Evolutionary conservation across 2,329 filamentous ascomycete genomes (phyloP).

Genomic region (Fusarium albidum): DNA sequence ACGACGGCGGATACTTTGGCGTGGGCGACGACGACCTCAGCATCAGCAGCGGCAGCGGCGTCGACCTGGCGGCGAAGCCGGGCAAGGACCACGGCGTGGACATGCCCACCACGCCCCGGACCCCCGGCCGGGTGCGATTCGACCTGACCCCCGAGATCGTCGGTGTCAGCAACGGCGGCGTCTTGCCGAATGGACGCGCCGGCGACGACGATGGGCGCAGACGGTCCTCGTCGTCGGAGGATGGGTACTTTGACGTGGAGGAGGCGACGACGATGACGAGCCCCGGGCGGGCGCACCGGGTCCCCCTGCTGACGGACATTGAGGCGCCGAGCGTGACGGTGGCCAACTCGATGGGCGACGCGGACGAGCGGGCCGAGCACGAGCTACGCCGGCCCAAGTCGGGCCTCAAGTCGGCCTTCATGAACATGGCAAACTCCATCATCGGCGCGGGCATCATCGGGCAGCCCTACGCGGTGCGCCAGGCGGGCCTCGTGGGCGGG

Average conservation of each 20-base stretch:
- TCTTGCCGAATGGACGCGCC: slow-evolving; percentile 19
- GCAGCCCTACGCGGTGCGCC: slow-evolving; percentile 94
- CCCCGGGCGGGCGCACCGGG: slow-evolving; percentile 60
- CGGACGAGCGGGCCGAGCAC: slow-evolving; percentile 56
- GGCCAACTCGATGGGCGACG: slow-evolving; percentile 59
- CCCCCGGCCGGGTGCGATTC: slow-evolving; percentile 79
- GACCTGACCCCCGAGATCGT: slow-evolving; percentile 62
- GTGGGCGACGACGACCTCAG: slow-evolving; percentile 29
- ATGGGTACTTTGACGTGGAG: slow-evolving; percentile 58
- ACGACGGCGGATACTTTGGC: slow-evolving; percentile 40
- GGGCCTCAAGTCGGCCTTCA: slow-evolving; percentile 86
- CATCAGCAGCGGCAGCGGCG: slow-evolving; percentile 20
- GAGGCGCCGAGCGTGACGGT: slow-evolving; percentile 81
- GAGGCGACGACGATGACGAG: slow-evolving; percentile 52
- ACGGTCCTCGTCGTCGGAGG: slow-evolving; percentile 38
- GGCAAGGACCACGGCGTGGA: slow-evolving; percentile 31
- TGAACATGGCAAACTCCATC: slow-evolving; percentile 99
- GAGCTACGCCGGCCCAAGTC: slow-evolving; percentile 79
- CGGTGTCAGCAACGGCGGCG: slow-evolving; percentile 35
- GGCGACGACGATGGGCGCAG: slow-evolving; percentile 8
- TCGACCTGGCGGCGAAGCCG: slow-evolving; percentile 25
- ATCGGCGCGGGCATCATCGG: slow-evolving; percentile 81
- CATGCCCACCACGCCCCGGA: slow-evolving; percentile 42
- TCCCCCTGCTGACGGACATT: slow-evolving; percentile 82
- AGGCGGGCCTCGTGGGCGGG: slow-evolving; percentile 87